Evolutionary conservation across 1,284 basidiomycete genomes (phyloP).

Genomic region (Melampsora larici-populina): DNA sequence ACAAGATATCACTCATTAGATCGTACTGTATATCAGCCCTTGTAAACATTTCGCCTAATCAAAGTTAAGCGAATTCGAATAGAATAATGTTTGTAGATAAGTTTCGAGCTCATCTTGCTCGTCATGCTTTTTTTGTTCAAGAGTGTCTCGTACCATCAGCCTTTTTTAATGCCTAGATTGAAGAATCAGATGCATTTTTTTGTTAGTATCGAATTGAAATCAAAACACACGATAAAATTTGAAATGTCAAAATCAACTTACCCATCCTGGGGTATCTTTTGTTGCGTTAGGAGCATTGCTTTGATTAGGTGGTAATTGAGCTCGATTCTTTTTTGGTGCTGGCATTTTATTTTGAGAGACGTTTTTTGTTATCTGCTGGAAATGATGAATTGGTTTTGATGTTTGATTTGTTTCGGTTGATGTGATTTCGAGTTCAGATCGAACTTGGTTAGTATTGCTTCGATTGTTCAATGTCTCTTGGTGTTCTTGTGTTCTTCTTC

Average conservation of each 20-base stretch:
- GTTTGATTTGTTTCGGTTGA: background rate
- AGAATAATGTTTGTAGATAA: too few relatives aligned
- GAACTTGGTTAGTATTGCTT: too few relatives aligned
- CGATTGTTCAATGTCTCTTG: too few relatives aligned
- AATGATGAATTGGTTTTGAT: background rate
- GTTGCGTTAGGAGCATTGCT: background rate
- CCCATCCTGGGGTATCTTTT: conserved; percentile 41
- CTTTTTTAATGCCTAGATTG: conserved; percentile 39
- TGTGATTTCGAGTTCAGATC: background rate
- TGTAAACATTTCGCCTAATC: conserved; percentile 42
- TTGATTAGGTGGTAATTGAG: conserved; percentile 12
- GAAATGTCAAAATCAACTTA: background rate
- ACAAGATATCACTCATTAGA: conserved; percentile 44
- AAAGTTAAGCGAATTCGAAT: background rate
- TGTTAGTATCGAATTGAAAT: background rate
- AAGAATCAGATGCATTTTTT: background rate
- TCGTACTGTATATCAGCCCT: conserved; percentile 43
- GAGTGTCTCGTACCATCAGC: conserved; percentile 24
- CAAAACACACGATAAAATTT: background rate
- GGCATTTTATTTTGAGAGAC: conserved; percentile 6
- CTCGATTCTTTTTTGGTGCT: conserved; percentile 38
- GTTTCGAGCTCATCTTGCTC: background rate
- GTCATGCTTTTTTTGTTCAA: background rate
- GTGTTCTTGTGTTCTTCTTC: too few relatives aligned
- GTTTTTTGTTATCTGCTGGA: too few relatives aligned